Percentiles rank a stretch among this genome's conserved stretches.
phyloP scores from a whole-genome alignment of 108 stramenopile species.

The Cyclostephanos invisitatus region DNA sequence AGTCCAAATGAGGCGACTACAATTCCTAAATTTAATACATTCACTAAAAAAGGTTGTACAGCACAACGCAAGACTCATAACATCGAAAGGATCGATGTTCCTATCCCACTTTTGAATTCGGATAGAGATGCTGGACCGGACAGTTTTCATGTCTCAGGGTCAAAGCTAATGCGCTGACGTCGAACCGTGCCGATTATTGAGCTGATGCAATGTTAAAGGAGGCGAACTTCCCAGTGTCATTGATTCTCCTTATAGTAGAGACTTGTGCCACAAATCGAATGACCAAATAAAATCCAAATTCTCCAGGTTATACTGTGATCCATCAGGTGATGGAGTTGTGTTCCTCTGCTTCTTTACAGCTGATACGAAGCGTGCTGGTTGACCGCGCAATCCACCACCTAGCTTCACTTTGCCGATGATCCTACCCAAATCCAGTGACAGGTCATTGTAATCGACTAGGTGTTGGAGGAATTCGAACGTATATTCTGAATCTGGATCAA shows the following conservation, averaged over 20 bases:
- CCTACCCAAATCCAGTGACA: constrained; percentile 71
- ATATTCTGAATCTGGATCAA: constrained; percentile 66
- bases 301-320: constrained; percentile 14
- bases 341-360: constrained; percentile 19
- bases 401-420: constrained; percentile 66
- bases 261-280: constrained; percentile 61
- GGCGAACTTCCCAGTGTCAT: too few species aligned
- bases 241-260: not conserved
- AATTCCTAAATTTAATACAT: too few species aligned
- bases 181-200: too few species aligned
- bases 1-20: too few species aligned
- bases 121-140: too few species aligned
- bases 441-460: constrained; percentile 74
- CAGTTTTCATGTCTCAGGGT: too few species aligned
- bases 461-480: constrained; percentile 91
- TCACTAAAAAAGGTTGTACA: too few species aligned
- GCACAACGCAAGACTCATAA: too few species aligned
- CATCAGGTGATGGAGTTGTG: not conserved
- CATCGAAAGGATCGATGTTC: too few species aligned
- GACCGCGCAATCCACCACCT: constrained; percentile 64
- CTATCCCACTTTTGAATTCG: too few species aligned
- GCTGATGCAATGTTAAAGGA: too few species aligned
- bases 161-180: too few species aligned
- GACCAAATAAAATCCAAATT: constrained; percentile 56
- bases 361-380: constrained; percentile 69